These are phyloP conservation scores for Croton setiger DNA, from an alignment of 441 rosid species.

Conservation along the genomic window DNA sequence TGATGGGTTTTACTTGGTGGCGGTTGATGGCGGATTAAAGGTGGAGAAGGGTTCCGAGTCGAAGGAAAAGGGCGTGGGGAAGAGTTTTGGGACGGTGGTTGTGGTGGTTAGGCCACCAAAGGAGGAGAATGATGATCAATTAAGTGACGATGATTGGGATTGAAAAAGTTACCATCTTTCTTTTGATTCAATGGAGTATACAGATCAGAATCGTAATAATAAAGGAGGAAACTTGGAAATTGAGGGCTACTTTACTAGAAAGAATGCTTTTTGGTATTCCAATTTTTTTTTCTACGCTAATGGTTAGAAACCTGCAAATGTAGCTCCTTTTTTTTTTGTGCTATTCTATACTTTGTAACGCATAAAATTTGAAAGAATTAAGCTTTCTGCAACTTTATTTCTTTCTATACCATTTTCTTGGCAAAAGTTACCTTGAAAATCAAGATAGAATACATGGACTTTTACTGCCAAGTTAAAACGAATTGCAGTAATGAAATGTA, in stretches of 20 bases:
- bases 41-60: constrained; percentile 65
- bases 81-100: constrained; percentile 57
- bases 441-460: too few species aligned
- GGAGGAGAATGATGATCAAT: constrained; percentile 55
- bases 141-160: constrained; percentile 74
- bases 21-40: constrained; percentile 36
- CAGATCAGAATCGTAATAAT: constrained; percentile 22
- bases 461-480: too few species aligned
- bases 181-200: constrained; percentile 17
- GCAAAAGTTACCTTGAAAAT: too few species aligned
- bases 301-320: not conserved
- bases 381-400: not conserved
- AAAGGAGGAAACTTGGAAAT: constrained; percentile 16
- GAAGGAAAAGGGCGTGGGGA: constrained; percentile 45
- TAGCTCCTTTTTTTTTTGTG: constrained; percentile 12
- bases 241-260: constrained; percentile 13
- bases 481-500: too few species aligned
- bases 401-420: too few species aligned
- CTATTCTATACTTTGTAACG: not conserved
- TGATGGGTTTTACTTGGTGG: constrained; percentile 67
- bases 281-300: constrained; percentile 13
- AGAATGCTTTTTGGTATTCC: constrained; percentile 10
- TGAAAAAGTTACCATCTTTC: constrained; percentile 24
- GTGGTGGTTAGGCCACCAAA: constrained; percentile 80
- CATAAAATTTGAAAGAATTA: constrained; percentile 1